Conservation (phyloP, 768 basidiomycete species). For the Rossbeevera mucosa region DNA sequence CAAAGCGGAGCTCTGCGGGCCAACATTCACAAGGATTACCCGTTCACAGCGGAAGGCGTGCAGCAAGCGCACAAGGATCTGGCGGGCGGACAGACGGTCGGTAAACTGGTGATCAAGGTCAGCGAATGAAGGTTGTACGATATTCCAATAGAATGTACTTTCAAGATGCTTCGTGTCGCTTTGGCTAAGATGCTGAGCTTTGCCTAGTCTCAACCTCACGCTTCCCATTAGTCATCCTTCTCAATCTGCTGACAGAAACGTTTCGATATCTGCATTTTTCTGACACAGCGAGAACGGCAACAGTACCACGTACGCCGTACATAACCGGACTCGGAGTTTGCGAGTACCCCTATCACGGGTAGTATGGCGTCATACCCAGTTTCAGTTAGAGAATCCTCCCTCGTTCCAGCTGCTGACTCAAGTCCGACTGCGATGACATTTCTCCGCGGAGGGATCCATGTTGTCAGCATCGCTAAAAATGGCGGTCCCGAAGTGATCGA, state of each 20-base stretch:
- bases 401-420: neutral
- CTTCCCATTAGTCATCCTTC: neutral
- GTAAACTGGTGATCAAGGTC: constrained; percentile 83
- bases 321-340: neutral
- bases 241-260: neutral
- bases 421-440: constrained; percentile 41
- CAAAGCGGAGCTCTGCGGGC: constrained; percentile 57
- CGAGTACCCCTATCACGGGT: neutral
- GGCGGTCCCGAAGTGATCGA: constrained; percentile 79
- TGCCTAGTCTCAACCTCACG: neutral
- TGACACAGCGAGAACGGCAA: neutral
- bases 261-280: neutral
- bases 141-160: neutral
- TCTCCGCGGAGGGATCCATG: constrained; percentile 61
- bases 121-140: neutral
- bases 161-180: neutral
- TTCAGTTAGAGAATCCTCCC: neutral
- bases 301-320: neutral
- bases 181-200: neutral
- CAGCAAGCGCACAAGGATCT: constrained; percentile 76
- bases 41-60: constrained; percentile 78
- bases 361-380: neutral
- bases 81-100: constrained; percentile 69
- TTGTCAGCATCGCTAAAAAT: constrained; percentile 64
- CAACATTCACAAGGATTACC: constrained; percentile 73